Base-by-base conservation (phyloP, 805 yeast species). In the Suhomyces vadensis region DNA sequence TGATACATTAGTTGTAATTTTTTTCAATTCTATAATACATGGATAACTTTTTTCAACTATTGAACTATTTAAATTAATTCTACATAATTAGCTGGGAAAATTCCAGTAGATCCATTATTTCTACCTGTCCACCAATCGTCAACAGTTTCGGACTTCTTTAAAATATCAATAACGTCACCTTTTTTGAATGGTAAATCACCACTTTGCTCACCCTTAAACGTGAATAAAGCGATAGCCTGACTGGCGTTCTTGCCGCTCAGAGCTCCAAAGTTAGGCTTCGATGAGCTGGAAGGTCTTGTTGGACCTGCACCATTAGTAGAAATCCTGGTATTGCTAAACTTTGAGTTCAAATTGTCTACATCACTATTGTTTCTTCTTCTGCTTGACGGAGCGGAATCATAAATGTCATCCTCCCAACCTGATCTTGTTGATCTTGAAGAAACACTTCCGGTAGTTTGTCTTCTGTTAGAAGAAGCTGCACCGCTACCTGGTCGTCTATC, bases 111-210 rank as follows among this genome's bases (percentile, higher is more conserved):
- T 9, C 95, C 92, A 53, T 86, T 87, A 43, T 82, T 71, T 61
- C 86, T 82, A 21, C 99, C 99, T 0, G 97, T 89, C 99, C 99
- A 94, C 99, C 99, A 94, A 63, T 94, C 98, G 63, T 94, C 96
- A 39, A 82, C 80, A 10, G 96, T 85, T 6, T 86, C 91, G 7
- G 94, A 82, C 65, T 87, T 88, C 64, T 90, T 88, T 44, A 87
- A 70, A 52, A 94, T 86, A 35, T 88, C 84, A 54, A 94, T 87
- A 11, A 87, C 85, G 64, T 94, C 99, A 43, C 99, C 99, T 72
- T 94, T 94, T 53, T 81, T 83, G 75, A 94, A 94, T 4, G 95
- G 79, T 57, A 94, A 74, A 64, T 94, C 99, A 5, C 97, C 97
- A n/a, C 76, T 61, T 67, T 92, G 95, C 64, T 91, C 96, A 21